phyloP scores from a whole-genome alignment of 805 yeast species.

The Candida insectorum region DNA sequence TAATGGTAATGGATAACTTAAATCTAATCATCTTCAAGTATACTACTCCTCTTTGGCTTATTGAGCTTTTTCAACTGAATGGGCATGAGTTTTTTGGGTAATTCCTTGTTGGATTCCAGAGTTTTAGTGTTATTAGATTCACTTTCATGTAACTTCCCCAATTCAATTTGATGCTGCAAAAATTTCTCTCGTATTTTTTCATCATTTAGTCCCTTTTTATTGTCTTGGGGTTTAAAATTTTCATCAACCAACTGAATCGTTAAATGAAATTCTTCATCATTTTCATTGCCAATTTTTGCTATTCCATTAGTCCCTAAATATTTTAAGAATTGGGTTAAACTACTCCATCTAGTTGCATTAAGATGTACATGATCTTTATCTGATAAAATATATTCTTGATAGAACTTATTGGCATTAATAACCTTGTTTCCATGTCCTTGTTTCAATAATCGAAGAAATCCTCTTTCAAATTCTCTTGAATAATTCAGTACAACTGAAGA shows the following conservation, averaged over 20 bases:
- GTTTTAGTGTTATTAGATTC: neutral
- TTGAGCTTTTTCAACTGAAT: slow-evolving; percentile 3
- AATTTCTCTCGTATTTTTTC: slow-evolving; percentile 5
- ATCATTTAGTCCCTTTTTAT: slow-evolving; percentile 3
- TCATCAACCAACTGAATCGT: slow-evolving; percentile 28
- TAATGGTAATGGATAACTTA: too few species aligned
- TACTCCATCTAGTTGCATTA: slow-evolving; percentile 81
- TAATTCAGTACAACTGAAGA: slow-evolving; percentile 50
- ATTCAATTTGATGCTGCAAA: slow-evolving; percentile 52
- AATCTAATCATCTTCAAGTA: too few species aligned
- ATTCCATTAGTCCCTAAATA: slow-evolving; percentile 55
- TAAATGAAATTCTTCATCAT: slow-evolving; percentile 24
- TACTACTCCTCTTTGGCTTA: slow-evolving; percentile 3
- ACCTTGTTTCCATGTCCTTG: slow-evolving; percentile 77
- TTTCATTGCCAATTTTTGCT: slow-evolving; percentile 44
- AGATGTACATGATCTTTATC: slow-evolving; percentile 85
- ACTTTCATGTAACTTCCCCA: slow-evolving; percentile 22
- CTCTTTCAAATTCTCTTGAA: slow-evolving; percentile 56
- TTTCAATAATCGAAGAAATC: slow-evolving; percentile 61
- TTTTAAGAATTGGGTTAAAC: slow-evolving; percentile 65
- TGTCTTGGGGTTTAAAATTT: neutral
- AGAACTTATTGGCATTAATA: slow-evolving; percentile 78
- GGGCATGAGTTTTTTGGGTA: slow-evolving; percentile 1
- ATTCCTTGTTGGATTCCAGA: neutral
- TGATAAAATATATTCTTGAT: slow-evolving; percentile 77